These are phyloP conservation scores for Gastrolobium bilobum DNA, from an alignment of 306 rosid genomes.

Conservation along the genomic window DNA sequence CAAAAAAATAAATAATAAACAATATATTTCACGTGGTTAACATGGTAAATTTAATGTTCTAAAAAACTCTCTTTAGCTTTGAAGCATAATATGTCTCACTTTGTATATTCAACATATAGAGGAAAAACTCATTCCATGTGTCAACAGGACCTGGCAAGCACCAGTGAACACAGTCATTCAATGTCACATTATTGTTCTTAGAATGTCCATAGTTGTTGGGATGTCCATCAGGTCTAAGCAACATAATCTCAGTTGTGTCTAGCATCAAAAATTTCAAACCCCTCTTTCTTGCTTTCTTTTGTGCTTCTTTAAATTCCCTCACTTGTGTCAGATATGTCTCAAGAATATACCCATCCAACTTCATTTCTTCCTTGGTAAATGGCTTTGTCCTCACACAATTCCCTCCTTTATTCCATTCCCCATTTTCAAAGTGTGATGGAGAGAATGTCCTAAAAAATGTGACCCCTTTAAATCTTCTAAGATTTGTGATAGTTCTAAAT, in stretches of 20 bases:
- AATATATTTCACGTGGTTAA: slow-evolving; percentile 4
- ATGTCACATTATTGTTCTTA: slow-evolving; percentile 51
- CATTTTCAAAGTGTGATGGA: slow-evolving; percentile 89
- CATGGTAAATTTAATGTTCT: slow-evolving; percentile 18
- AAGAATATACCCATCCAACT: slow-evolving; percentile 46
- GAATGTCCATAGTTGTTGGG: slow-evolving; percentile 74
- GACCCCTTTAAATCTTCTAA: slow-evolving; percentile 66
- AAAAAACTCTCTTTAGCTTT: slow-evolving; percentile 37
- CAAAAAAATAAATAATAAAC: background rate
- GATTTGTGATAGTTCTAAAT: slow-evolving; percentile 56
- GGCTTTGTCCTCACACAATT: slow-evolving; percentile 79
- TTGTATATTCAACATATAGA: slow-evolving; percentile 61
- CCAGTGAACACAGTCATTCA: slow-evolving; percentile 97
- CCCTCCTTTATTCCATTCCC: slow-evolving; percentile 91
- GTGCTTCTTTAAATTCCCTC: slow-evolving; percentile 68
- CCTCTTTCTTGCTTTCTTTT: slow-evolving; percentile 53
- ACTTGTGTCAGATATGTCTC: slow-evolving; percentile 65
- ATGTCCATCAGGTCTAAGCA: slow-evolving; percentile 91
- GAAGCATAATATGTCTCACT: slow-evolving; percentile 36
- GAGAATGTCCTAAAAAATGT: slow-evolving; percentile 89
- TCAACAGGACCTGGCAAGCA: slow-evolving; percentile 97
- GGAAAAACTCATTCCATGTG: slow-evolving; percentile 89
- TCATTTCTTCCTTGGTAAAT: slow-evolving; percentile 58
- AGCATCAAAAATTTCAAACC: slow-evolving; percentile 67
- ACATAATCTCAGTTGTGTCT: slow-evolving; percentile 77